Evolutionary conservation across 306 rosid species (phyloP), one percentile per base, ranked within the genome.

Genomic region (Prunus mume): DNA sequence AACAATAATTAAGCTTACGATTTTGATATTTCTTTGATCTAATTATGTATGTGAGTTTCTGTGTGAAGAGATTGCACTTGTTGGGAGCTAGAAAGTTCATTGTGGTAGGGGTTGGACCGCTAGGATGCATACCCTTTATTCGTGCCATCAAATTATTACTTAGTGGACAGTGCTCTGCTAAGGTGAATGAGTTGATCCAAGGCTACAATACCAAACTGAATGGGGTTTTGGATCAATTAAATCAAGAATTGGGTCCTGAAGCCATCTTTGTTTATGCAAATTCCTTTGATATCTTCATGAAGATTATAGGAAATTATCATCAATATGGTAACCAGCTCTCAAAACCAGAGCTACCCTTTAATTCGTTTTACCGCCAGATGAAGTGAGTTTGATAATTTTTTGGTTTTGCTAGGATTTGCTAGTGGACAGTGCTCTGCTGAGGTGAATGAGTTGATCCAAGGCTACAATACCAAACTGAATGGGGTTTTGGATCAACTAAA

Each of bases 101-200:
- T 18, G 91, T 88, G 45, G 89, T 81, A 25, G 86, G 89, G 34
- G 22, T 88, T 68, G 91, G 86, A 61, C 89, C 89, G 18, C 58
- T 88, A 3, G 91, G 89, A 24, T 87, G 91, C 84, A 83, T 88
- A 65, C 91, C 91, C 20, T 88, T 83, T 68, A 68, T 76, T 54
- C 77, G 87, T 11, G 86, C 91, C 27, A 25, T 83, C 3, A 78
- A 74, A 45, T 65, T 83, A 20, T 15, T 80, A 38, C 68, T 81
- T 34, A 55, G 14, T 43, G 87, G 87, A 12, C 25, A 79, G 18
- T 88, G 91, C 77, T 73, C 71, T 0, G 76, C 19, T 43, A 68
- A 74, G 34, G 86, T 85, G 73, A 88, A 88, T 65, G 70, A 71
- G 7, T 55, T 88, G 67, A 81, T 88, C 34, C 75, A 78, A 76